These are phyloP conservation scores for apple (Malus domestica) DNA, from an alignment of 306 rosid species.

Conservation along the genomic window ASM211411v1 NC_041798.1:31659501-31660000, in stretches of 20 bases:
- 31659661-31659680: not conserved
- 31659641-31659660: not conserved
- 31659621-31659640: not conserved
- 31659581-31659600: not conserved
- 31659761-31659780: conserved; percentile 54
- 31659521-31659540: not conserved
- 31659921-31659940: not conserved
- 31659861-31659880: not conserved
- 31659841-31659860: not conserved
- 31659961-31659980: not conserved
- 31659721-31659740: not conserved
- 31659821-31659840: conserved; percentile 14
- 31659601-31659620: not conserved
- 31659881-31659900: not conserved
- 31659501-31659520: not conserved
- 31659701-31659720: not conserved
- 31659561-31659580: not conserved
- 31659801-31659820: conserved; percentile 48
- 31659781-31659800: conserved; percentile 50
- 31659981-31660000: not conserved
- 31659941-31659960: not conserved
- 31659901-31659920: not conserved
- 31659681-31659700: not conserved
- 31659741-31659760: not conserved
- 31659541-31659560: not conserved